Percentiles rank a stretch among this genome's conserved stretches.
These are phyloP conservation scores for Colletotrichum viniferum DNA, from an alignment of 2,329 filamentous ascomycete genomes.

Conservation along the genomic window DNA sequence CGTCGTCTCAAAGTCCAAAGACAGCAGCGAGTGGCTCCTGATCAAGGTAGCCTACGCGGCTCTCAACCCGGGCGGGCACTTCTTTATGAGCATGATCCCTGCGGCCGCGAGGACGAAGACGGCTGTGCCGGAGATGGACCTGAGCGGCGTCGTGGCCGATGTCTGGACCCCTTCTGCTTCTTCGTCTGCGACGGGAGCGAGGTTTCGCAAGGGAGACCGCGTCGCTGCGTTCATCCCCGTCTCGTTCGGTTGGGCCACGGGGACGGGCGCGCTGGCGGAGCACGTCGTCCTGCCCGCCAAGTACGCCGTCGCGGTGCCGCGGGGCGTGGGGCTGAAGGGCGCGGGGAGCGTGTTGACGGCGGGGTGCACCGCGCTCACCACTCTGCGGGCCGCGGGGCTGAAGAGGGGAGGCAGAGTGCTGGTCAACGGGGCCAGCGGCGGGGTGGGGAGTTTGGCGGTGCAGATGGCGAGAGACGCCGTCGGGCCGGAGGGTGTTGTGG, in stretches of 20 bases:
- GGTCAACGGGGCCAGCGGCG: conserved; percentile 56
- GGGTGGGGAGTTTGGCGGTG: conserved; percentile 50
- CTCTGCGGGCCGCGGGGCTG: conserved; percentile 41
- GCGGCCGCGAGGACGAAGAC: conserved; percentile 36
- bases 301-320: conserved; percentile 36
- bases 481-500: conserved; percentile 44
- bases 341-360: conserved; percentile 42
- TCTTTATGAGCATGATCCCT: conserved; percentile 45
- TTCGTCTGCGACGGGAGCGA: background rate
- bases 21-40: conserved; percentile 36
- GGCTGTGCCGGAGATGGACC: conserved; percentile 47
- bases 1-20: conserved; percentile 28
- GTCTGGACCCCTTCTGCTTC: conserved; percentile 31
- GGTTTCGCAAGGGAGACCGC: conserved; percentile 33
- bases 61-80: conserved; percentile 49
- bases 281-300: conserved; percentile 39
- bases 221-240: conserved; percentile 44
- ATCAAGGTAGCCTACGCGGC: conserved; percentile 46
- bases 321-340: conserved; percentile 31
- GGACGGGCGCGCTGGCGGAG: conserved; percentile 44
- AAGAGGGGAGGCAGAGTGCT: conserved; percentile 45
- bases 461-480: conserved; percentile 47
- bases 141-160: conserved; percentile 43
- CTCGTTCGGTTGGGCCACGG: conserved; percentile 33
- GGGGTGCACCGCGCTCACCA: conserved; percentile 40